Evolutionary conservation across 129 eudicot genomes (phyloP), one percentile per base, ranked within the genome.

Genomic region (Chrysanthemum makinoi): DNA sequence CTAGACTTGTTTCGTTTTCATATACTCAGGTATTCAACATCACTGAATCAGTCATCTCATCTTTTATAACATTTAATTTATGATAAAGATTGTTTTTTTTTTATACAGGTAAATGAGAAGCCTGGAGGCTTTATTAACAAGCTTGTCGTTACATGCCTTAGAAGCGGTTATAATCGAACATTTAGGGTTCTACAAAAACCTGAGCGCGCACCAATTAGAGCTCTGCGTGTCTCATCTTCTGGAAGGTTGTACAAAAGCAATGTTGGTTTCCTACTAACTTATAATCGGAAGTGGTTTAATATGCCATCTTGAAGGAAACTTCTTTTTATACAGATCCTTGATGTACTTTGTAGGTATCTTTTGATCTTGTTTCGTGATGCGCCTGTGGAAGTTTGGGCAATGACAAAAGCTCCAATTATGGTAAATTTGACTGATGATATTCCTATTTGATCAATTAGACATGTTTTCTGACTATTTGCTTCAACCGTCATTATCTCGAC

Each of bases 361-460:
- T 74, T 94, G 75, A 89, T 94, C 55, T 62, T 94, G 78, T 90
- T 94, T 70, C 96, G 99, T 51, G 99, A 94, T 82, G 94, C 97
- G 70, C 99, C 99, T 66, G 94, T 94, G 48, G 99, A 94, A 82
- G 99, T 94, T 60, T 94, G 99, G 99, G 99, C 99, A 26, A 94
- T 94, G 97, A 94, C 99, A 17, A 90, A 94, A 85, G 82, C 87
- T 49, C 99, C 99, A 56, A 84, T 94, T 17, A 82, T 94, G 99
- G 99, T 94, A 77, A 81, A 73, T 33, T 14, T 65, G 72, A 43
- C 68, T 33, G 6, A 59, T 54, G 18, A 54, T 58, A 69, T 44
- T 70, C 46, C 57, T 26, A 54, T 65, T n/a, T 53, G 43, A 46
- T 49, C 5, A 6, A 39, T 7, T 39, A 39, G 10, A 7, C 0